phyloP scores from a whole-genome alignment of 2,329 filamentous ascomycete genomes.

The Alternaria brassicicola region DNA sequence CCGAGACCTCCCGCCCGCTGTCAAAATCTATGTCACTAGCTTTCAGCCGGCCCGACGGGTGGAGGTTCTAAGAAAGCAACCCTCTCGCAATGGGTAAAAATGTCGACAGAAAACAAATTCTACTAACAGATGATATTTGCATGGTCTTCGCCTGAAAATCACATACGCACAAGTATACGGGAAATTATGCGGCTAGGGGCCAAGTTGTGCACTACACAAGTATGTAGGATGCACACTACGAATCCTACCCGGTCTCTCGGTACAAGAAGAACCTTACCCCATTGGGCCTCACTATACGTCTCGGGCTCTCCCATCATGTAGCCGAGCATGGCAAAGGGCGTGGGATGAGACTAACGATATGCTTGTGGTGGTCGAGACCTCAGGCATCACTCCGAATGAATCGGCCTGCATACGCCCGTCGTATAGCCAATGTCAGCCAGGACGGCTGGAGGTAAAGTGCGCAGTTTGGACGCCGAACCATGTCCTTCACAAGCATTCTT shows the following conservation, averaged over 20 bases:
- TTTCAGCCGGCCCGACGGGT: background rate
- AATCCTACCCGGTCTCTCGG: background rate
- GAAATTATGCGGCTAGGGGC: background rate
- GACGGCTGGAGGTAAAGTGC: background rate
- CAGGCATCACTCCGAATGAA: background rate
- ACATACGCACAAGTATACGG: background rate
- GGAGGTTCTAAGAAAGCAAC: background rate
- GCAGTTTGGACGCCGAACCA: background rate
- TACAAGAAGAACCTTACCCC: background rate
- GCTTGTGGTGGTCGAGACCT: background rate
- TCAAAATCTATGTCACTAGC: background rate
- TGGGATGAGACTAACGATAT: background rate
- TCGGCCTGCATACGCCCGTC: background rate
- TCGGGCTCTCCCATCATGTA: background rate
- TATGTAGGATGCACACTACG: background rate
- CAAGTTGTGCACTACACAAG: background rate
- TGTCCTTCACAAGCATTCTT: background rate
- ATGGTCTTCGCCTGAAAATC: background rate
- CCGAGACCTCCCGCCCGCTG: slow-evolving; percentile 7
- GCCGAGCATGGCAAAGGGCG: background rate
- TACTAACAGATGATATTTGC: background rate
- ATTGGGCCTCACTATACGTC: background rate
- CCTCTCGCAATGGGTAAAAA: background rate
- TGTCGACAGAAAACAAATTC: background rate
- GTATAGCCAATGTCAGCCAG: background rate